Conservation (phyloP, 306 rosid species). For the Ammopiptanthus mongolicus region DNA sequence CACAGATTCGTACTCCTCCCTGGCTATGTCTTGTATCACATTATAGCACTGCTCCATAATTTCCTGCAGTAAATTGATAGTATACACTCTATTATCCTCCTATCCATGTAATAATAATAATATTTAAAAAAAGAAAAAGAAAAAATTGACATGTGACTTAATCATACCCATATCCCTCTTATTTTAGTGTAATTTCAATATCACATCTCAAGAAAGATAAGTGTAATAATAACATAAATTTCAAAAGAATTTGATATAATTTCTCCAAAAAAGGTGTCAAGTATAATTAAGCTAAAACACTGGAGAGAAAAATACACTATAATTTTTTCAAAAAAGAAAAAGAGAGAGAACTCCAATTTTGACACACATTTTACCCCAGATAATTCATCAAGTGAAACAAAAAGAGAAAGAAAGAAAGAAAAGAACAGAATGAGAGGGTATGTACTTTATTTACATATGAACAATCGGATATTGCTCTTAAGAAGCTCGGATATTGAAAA, state of each 20-base stretch:
- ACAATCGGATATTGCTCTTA: slow-evolving; percentile 49
- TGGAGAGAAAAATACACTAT: too few species aligned
- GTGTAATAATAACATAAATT: too few species aligned
- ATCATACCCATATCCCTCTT: too few species aligned
- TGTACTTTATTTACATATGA: slow-evolving; percentile 65
- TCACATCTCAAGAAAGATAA: too few species aligned
- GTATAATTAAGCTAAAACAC: too few species aligned
- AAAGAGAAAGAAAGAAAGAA: background rate
- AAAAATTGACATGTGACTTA: too few species aligned
- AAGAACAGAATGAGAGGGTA: background rate
- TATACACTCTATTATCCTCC: slow-evolving; percentile 14
- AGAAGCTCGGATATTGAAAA: slow-evolving; percentile 67
- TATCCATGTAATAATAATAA: background rate
- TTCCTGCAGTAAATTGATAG: slow-evolving; percentile 39
- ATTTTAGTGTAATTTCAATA: too few species aligned
- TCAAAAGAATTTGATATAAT: too few species aligned
- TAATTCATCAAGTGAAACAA: background rate
- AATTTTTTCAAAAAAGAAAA: too few species aligned
- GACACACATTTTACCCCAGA: too few species aligned
- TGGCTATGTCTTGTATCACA: slow-evolving; percentile 44
- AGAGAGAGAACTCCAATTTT: background rate
- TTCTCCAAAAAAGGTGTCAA: too few species aligned
- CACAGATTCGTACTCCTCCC: slow-evolving; percentile 52
- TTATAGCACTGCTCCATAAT: slow-evolving; percentile 49
- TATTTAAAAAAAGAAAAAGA: background rate